These are phyloP conservation scores for Trichoderma asperellum DNA, from an alignment of 2,329 filamentous ascomycete species.

Conservation along the genomic window DNA sequence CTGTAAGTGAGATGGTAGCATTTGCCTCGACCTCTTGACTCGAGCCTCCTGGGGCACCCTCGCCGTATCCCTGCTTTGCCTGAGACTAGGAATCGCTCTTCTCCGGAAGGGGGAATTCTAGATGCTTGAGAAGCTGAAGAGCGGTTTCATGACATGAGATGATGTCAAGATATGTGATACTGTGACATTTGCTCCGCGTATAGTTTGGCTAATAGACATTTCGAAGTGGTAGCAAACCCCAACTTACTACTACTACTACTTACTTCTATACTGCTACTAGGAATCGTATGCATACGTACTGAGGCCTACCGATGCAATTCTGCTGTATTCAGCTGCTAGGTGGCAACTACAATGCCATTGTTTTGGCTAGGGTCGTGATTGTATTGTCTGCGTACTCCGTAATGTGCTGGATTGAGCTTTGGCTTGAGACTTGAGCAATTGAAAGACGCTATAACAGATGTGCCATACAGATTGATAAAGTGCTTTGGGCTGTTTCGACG, in stretches of 20 bases:
- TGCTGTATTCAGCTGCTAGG: background rate
- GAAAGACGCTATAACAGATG: background rate
- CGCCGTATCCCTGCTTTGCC: conserved; percentile 4
- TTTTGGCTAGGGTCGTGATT: background rate
- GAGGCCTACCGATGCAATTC: background rate
- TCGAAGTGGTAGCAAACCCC: background rate
- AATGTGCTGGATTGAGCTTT: background rate
- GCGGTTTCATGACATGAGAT: background rate
- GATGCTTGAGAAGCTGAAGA: background rate
- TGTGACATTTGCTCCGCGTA: background rate
- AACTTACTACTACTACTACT: background rate
- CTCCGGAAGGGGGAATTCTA: background rate
- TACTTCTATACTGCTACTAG: background rate
- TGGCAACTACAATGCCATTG: background rate
- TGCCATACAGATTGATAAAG: background rate
- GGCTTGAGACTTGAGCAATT: background rate
- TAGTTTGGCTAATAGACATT: background rate
- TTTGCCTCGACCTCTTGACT: conserved; percentile 15
- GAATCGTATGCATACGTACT: background rate
- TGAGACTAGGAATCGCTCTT: background rate
- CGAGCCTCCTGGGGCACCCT: background rate
- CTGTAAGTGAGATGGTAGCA: background rate
- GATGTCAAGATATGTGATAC: background rate
- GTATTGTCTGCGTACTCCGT: background rate
- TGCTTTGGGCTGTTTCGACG: background rate